Percentiles rank a stretch among this genome's conserved stretches.
Evolutionary conservation across 192 early-diverging fungal genomes (phyloP).

Genomic region (Rhizoclosmatium sp.): DNA sequence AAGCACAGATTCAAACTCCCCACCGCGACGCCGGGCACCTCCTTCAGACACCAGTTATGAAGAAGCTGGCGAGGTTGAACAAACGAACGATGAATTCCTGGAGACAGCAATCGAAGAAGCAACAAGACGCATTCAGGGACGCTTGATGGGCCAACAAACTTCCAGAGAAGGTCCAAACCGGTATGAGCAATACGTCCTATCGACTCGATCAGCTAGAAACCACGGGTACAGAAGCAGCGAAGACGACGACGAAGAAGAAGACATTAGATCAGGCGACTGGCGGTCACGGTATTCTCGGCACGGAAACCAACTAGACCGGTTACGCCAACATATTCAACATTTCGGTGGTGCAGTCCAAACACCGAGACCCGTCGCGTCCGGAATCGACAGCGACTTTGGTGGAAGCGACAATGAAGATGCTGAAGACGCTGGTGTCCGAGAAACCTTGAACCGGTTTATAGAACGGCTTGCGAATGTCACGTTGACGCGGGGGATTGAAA

Average conservation of each 20-base stretch:
- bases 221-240: background rate
- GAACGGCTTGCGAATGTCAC: background rate
- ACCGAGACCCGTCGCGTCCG: background rate
- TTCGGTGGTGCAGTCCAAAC: no score
- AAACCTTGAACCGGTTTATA: constrained; percentile 17
- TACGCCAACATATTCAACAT: background rate
- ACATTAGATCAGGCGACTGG: background rate
- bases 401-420: background rate
- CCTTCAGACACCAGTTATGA: no score
- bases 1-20: no score
- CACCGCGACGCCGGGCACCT: no score
- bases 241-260: background rate
- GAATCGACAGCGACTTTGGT: background rate
- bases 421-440: constrained; percentile 9
- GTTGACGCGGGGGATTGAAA: background rate
- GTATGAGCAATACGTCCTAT: background rate
- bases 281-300: background rate
- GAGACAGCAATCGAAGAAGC: background rate
- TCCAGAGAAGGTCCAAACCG: background rate
- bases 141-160: background rate
- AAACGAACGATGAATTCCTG: background rate
- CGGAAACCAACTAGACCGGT: background rate
- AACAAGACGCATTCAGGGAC: background rate
- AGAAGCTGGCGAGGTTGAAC: background rate
- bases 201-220: background rate